Conservation (phyloP, 768 basidiomycete genomes). For the Russula sp. region DNA sequence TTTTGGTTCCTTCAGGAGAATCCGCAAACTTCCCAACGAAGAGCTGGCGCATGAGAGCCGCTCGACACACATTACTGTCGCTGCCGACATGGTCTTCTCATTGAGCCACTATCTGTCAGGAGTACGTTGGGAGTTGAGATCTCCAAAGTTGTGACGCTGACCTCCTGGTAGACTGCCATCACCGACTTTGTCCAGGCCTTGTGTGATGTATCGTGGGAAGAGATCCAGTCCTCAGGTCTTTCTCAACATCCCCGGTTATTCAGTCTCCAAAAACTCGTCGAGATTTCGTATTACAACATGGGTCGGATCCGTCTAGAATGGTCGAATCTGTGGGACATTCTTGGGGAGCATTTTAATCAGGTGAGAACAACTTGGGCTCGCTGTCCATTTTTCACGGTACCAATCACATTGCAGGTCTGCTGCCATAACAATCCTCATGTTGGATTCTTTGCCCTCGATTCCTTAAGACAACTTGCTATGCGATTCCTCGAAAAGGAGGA, state of each 20-base stretch:
- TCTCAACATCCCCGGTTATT: conserved; percentile 93
- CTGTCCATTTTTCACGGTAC: not conserved
- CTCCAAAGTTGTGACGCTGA: not conserved
- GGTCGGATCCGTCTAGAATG: conserved; percentile 94
- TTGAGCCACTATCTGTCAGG: conserved; percentile 91
- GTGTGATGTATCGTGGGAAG: conserved; percentile 97
- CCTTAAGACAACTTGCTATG: conserved; percentile 94
- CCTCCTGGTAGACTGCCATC: conserved; percentile 69
- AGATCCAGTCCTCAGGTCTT: conserved; percentile 93
- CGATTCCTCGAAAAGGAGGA: conserved; percentile 99
- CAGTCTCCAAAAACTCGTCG: conserved; percentile 95
- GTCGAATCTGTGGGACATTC: conserved; percentile 95
- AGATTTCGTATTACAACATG: conserved; percentile 99
- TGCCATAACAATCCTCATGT: conserved; percentile 97
- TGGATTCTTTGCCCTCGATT: conserved; percentile 93
- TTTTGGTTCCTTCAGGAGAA: conserved; percentile 27
- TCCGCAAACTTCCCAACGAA: conserved; percentile 70
- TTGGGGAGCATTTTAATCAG: conserved; percentile 98
- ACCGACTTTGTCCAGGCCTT: conserved; percentile 96
- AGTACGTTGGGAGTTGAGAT: conserved; percentile 41
- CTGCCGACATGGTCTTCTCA: conserved; percentile 99
- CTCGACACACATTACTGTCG: conserved; percentile 96
- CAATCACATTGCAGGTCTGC: conserved; percentile 61
- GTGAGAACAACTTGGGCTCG: conserved; percentile 35
- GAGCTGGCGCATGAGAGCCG: conserved; percentile 95